Conservation (phyloP, 2,329 filamentous ascomycete genomes). For the Ceratocystis papillata region DNA sequence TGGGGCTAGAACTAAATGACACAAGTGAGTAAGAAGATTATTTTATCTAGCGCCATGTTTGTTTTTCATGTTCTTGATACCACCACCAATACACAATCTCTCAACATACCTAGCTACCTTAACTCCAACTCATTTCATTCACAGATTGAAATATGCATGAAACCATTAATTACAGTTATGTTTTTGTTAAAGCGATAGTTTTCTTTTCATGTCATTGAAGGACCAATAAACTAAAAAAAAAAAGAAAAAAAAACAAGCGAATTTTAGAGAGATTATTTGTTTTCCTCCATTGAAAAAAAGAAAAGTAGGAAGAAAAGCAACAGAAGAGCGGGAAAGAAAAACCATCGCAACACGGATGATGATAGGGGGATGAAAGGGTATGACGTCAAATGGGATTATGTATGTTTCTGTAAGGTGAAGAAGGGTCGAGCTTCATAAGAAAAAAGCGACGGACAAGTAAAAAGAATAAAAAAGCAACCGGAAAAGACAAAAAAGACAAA, state of each 20-base stretch:
- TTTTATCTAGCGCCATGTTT: not conserved
- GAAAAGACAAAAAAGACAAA: not conserved
- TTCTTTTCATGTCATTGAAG: conserved; percentile 6
- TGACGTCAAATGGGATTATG: not conserved
- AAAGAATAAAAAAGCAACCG: not conserved
- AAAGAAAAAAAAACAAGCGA: not conserved
- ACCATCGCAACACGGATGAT: not conserved
- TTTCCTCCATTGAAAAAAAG: not conserved
- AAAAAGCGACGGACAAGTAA: not conserved
- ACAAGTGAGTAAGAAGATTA: not conserved
- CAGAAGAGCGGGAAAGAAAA: conserved; percentile 4
- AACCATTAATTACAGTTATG: too few species aligned
- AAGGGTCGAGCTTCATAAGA: not conserved
- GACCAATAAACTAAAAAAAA: conserved; percentile 5
- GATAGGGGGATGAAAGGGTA: not conserved
- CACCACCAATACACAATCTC: not conserved
- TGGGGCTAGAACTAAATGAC: not conserved
- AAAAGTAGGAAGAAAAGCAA: not conserved
- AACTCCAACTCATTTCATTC: too few species aligned
- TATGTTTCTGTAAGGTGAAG: conserved; percentile 4
- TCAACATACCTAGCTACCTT: not conserved
- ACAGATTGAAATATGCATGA: too few species aligned
- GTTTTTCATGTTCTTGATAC: not conserved
- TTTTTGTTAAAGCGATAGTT: not conserved
- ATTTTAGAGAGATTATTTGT: conserved; percentile 2